Evolutionary conservation across 306 rosid genomes (phyloP).

Genomic region (Vicia villosa): DNA sequence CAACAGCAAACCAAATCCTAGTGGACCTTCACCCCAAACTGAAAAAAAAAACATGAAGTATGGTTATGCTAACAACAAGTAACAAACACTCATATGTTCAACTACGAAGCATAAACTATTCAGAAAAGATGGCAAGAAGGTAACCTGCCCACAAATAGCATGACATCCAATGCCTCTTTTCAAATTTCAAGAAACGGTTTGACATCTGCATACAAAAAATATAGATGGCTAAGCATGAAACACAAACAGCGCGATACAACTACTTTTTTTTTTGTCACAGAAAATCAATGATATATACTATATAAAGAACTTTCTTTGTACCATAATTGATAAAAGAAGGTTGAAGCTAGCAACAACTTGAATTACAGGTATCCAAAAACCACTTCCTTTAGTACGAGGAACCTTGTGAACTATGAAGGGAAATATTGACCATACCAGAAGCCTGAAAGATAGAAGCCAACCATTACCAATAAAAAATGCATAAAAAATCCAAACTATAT

Average conservation of each 20-base stretch:
- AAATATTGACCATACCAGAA: slow-evolving; percentile 59
- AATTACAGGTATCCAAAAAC: slow-evolving; percentile 91
- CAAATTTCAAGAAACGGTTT: slow-evolving; percentile 53
- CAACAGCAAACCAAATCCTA: slow-evolving; percentile 90
- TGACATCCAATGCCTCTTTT: slow-evolving; percentile 68
- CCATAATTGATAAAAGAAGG: slow-evolving; percentile 82
- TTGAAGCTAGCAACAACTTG: slow-evolving; percentile 89
- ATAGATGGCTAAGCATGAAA: slow-evolving; percentile 14
- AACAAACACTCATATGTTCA: slow-evolving; percentile 11
- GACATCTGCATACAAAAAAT: slow-evolving; percentile 57
- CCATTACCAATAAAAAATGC: slow-evolving; percentile 7
- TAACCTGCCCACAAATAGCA: slow-evolving; percentile 95
- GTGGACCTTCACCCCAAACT: slow-evolving; percentile 95
- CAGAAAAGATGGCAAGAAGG: slow-evolving; percentile 28
- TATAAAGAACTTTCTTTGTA: slow-evolving; percentile 36
- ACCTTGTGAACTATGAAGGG: slow-evolving; percentile 77
- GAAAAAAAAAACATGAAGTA: slow-evolving; percentile 45
- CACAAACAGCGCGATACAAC: slow-evolving; percentile 1
- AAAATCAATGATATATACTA: too few species aligned
- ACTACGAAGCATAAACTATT: neutral
- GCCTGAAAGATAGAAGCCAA: slow-evolving; percentile 60
- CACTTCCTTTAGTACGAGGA: slow-evolving; percentile 82
- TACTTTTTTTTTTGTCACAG: too few species aligned
- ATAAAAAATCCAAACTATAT: neutral
- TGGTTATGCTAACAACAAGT: slow-evolving; percentile 25